A percentile compares a stretch with the other conserved stretches of the same genome.
These are phyloP conservation scores for Beauveria scarabaeidicola DNA, from an alignment of 2,329 filamentous ascomycete genomes.

Conservation along the genomic window DNA sequence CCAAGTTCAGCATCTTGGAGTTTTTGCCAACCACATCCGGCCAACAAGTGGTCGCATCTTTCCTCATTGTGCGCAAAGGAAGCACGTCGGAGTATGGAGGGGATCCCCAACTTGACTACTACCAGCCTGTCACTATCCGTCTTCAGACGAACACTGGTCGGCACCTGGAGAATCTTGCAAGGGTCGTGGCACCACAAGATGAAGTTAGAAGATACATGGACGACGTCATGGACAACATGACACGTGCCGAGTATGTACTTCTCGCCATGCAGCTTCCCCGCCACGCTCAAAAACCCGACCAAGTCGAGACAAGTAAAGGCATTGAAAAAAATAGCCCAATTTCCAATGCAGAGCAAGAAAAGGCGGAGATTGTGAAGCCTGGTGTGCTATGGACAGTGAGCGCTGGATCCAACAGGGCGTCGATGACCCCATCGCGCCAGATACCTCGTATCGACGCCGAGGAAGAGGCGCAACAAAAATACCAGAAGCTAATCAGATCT, in stretches of 20 bases:
- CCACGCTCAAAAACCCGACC: constrained; percentile 23
- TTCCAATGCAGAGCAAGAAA: constrained; percentile 21
- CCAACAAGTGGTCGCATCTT: constrained; percentile 62
- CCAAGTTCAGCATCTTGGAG: constrained; percentile 69
- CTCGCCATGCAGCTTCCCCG: constrained; percentile 58
- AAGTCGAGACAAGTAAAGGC: constrained; percentile 21
- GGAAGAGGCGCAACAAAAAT: constrained; percentile 26
- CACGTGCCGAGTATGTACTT: constrained; percentile 57
- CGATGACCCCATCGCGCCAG: constrained; percentile 16
- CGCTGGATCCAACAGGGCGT: constrained; percentile 11
- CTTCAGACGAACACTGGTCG: constrained; percentile 46
- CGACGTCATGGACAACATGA: constrained; percentile 61
- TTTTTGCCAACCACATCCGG: constrained; percentile 42
- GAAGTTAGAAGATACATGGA: constrained; percentile 61
- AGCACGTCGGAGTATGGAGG: constrained; percentile 56
- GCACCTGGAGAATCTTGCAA: constrained; percentile 51
- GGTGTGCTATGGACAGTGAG: constrained; percentile 28
- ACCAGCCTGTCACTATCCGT: constrained; percentile 63
- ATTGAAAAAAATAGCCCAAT: constrained; percentile 23
- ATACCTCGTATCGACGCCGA: constrained; percentile 25
- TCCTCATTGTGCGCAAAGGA: constrained; percentile 67
- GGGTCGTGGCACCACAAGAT: constrained; percentile 53
- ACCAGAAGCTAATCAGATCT: constrained; percentile 29
- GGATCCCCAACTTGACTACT: constrained; percentile 60
- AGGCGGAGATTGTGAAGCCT: constrained; percentile 15